Evolutionary conservation across 2,329 filamentous ascomycete genomes (phyloP).

Genomic region (Talaromyces marneffei): DNA sequence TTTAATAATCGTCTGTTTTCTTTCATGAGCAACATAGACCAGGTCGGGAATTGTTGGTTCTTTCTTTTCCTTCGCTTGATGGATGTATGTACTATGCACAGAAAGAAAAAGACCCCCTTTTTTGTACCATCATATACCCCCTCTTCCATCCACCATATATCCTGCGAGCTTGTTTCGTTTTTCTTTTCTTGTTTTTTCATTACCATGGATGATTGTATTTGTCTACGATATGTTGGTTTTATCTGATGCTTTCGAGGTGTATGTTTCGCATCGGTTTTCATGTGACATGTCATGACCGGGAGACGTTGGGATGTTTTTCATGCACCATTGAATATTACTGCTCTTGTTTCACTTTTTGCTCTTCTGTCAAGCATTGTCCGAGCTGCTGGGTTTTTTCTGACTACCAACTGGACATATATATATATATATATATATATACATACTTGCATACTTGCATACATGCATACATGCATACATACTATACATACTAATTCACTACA

Average conservation of each 20-base stretch:
- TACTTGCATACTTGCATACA: conserved; percentile 3
- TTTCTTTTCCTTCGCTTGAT: conserved; percentile 3
- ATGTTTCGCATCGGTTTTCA: neutral
- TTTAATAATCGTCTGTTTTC: conserved; percentile 18
- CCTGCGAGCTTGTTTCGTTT: neutral
- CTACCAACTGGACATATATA: neutral
- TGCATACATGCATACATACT: conserved; percentile 2
- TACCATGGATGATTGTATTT: neutral
- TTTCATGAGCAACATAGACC: conserved; percentile 21
- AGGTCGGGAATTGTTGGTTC: conserved; percentile 12
- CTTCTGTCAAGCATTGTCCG: neutral
- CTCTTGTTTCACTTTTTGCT: neutral
- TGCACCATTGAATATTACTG: neutral
- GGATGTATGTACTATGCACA: conserved; percentile 3
- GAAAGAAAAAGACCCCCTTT: conserved; percentile 2
- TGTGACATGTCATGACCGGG: neutral
- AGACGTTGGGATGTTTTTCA: neutral
- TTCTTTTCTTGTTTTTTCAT: neutral
- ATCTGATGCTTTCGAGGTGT: neutral
- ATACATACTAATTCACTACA: conserved; percentile 5
- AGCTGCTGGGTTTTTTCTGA: neutral
- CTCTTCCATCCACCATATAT: neutral
- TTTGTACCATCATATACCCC: conserved; percentile 14
- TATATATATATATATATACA: neutral
- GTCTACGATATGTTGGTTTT: neutral